A percentile compares a stretch with the other conserved stretches of the same genome.
Evolutionary conservation across 1,284 basidiomycete genomes (phyloP).

Genomic region (Apiotrichum siamense): DNA sequence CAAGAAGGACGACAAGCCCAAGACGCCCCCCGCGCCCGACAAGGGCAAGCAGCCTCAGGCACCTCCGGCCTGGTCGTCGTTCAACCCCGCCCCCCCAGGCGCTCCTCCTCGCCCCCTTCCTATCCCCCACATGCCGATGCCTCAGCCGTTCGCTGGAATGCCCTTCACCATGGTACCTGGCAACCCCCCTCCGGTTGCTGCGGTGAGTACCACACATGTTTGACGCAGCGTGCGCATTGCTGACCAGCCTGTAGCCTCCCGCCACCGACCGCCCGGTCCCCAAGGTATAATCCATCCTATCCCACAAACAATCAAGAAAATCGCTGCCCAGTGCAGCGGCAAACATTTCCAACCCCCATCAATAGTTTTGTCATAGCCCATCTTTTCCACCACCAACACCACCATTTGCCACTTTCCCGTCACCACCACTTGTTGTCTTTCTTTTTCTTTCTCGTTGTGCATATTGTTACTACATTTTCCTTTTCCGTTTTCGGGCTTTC

Average conservation of each 20-base stretch:
- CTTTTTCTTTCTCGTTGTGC: not conserved
- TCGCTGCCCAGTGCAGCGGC: not conserved
- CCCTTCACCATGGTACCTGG: not conserved
- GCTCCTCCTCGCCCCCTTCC: not conserved
- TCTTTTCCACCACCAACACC: not conserved
- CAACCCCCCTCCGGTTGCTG: not conserved
- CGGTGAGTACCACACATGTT: not conserved
- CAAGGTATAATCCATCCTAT: not conserved
- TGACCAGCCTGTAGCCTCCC: not conserved
- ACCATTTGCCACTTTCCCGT: too few species aligned
- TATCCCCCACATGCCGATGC: not conserved
- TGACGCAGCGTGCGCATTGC: not conserved
- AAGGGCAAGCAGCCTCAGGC: conserved; percentile 7
- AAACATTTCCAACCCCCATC: not conserved
- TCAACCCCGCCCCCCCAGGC: conserved; percentile 1
- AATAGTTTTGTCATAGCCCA: not conserved
- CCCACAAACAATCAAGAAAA: not conserved
- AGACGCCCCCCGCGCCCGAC: too few species aligned
- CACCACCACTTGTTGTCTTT: too few species aligned
- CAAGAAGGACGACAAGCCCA: conserved; percentile 13
- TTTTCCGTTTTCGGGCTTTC: too few species aligned
- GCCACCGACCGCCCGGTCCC: not conserved
- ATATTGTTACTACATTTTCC: too few species aligned
- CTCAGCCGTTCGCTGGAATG: not conserved
- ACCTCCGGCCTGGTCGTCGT: conserved; percentile 7